phyloP scores from a whole-genome alignment of 257 asterid species.

The Solanum neorickii region DNA sequence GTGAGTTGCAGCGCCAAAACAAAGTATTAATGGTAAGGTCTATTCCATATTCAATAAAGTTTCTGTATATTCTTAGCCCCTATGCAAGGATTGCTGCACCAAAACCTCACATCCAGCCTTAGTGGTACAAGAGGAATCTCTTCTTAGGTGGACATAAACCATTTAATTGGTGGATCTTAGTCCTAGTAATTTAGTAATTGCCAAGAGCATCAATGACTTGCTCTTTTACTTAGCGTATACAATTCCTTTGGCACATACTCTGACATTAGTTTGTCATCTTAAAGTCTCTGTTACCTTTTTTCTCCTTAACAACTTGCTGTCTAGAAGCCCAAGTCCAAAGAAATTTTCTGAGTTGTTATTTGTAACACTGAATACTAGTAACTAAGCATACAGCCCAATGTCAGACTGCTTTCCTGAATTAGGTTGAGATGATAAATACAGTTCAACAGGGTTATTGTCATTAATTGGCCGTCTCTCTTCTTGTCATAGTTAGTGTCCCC shows the following conservation, averaged over 20 bases:
- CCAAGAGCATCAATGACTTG: not conserved
- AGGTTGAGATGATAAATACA: not conserved
- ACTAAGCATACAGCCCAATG: not conserved
- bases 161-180: not conserved
- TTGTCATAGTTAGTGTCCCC: not conserved
- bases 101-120: not conserved
- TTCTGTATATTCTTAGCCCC: not conserved
- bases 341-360: not conserved
- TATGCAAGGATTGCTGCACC: not conserved
- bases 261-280: not conserved
- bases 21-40: conserved; percentile 66
- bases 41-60: conserved; percentile 1
- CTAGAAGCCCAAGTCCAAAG: not conserved
- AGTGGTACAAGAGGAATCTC: not conserved
- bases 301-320: not conserved
- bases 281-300: not conserved
- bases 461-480: not conserved
- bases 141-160: not conserved
- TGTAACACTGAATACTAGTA: not conserved
- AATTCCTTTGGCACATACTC: not conserved
- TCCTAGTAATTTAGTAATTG: not conserved
- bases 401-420: not conserved
- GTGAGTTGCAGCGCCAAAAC: conserved; percentile 98
- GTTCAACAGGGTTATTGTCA: not conserved
- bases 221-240: not conserved